Conservation (phyloP, 2,329 filamentous ascomycete genomes). For the Periconia sp. region DNA sequence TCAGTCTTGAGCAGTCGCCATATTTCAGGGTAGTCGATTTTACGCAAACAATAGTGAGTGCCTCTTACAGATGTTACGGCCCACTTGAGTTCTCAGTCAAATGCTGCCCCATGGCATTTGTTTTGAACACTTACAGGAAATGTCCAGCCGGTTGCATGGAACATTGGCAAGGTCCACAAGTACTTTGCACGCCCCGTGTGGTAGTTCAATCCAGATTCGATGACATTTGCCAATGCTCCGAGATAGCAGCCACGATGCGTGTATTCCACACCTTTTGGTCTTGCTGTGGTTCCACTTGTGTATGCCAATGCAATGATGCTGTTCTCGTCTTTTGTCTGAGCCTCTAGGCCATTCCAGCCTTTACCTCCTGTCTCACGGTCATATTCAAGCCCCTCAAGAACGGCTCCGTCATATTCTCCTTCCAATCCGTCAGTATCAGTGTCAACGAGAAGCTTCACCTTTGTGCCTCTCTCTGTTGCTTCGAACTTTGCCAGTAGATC, state of each 20-base stretch:
- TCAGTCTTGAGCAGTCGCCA: slow-evolving; percentile 88
- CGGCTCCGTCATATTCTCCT: slow-evolving; percentile 79
- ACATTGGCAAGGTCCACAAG: slow-evolving; percentile 92
- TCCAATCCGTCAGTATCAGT: slow-evolving; percentile 78
- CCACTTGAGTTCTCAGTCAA: slow-evolving; percentile 55
- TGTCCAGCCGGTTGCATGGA: slow-evolving; percentile 72
- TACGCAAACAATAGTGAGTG: slow-evolving; percentile 92
- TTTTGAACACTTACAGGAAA: slow-evolving; percentile 57
- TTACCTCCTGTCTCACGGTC: slow-evolving; percentile 66
- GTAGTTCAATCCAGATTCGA: slow-evolving; percentile 83
- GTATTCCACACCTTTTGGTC: slow-evolving; percentile 90
- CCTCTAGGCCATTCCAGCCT: slow-evolving; percentile 77
- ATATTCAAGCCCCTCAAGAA: slow-evolving; percentile 75
- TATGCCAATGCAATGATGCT: slow-evolving; percentile 85
- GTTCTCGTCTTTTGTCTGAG: slow-evolving; percentile 74
- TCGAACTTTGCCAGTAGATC: slow-evolving; percentile 69
- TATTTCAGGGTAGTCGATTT: slow-evolving; percentile 91
- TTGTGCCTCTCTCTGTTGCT: slow-evolving; percentile 50
- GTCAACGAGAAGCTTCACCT: slow-evolving; percentile 76
- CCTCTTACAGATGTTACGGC: slow-evolving; percentile 88
- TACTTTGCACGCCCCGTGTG: slow-evolving; percentile 73
- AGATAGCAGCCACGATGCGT: slow-evolving; percentile 88
- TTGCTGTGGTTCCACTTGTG: slow-evolving; percentile 88
- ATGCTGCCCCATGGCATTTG: not conserved
- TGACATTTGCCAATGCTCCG: slow-evolving; percentile 78